Percentiles rank a stretch among this genome's conserved stretches.
phyloP scores from a whole-genome alignment of 2,329 filamentous ascomycete genomes.

The Mycocentrospora acerina region DNA sequence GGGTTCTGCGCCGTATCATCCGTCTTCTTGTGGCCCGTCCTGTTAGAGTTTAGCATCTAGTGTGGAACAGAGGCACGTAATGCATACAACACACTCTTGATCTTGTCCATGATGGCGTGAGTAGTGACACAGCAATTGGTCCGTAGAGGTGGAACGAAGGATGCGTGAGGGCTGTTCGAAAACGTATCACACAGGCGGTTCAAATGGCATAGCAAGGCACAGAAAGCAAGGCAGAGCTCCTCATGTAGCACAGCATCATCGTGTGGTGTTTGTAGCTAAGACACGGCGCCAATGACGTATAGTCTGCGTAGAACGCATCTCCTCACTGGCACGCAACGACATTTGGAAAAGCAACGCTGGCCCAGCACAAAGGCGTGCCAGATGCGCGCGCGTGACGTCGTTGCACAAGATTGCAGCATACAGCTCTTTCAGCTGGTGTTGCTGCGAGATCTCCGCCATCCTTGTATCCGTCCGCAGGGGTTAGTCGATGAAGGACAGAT shows the following conservation, averaged over 20 bases:
- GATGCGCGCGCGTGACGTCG: too few species aligned
- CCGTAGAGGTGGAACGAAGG: constrained; percentile 3
- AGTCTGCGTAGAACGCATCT: too few species aligned
- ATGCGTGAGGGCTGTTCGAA: background rate
- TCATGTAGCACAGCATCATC: constrained; percentile 16
- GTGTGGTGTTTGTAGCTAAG: constrained; percentile 10
- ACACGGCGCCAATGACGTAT: constrained; percentile 9
- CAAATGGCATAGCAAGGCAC: constrained; percentile 8
- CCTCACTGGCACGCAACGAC: too few species aligned
- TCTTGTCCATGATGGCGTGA: constrained; percentile 44
- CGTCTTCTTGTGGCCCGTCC: constrained; percentile 34
- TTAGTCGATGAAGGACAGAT: too few species aligned
- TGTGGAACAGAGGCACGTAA: constrained; percentile 17
- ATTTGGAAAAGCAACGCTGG: too few species aligned
- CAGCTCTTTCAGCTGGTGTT: too few species aligned
- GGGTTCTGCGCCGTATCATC: constrained; percentile 25
- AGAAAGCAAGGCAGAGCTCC: constrained; percentile 27
- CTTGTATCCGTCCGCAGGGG: too few species aligned
- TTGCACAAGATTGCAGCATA: too few species aligned
- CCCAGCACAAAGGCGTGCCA: too few species aligned
- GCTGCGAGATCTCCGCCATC: too few species aligned
- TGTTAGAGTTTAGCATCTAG: constrained; percentile 26
- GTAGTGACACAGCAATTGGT: background rate
- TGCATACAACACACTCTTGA: constrained; percentile 48
- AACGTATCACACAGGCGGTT: constrained; percentile 8